A percentile compares a stretch with the other conserved stretches of the same genome.
Conservation (phyloP, 2,329 filamentous ascomycete genomes). For the Herpomyces periplanetae region DNA sequence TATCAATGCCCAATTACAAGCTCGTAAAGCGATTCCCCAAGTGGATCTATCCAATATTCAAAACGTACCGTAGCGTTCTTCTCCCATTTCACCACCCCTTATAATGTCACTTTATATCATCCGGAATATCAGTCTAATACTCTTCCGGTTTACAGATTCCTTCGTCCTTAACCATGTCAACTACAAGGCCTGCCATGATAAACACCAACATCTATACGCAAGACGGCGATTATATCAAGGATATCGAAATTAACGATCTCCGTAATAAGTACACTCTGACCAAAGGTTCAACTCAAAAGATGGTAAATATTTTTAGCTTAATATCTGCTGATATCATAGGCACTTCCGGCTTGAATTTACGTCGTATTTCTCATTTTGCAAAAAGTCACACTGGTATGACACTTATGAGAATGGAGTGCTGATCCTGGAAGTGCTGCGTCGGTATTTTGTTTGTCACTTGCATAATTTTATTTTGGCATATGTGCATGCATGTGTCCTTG, state of each 20-base stretch:
- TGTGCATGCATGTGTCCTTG: too few relatives aligned
- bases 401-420: too few relatives aligned
- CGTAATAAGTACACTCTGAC: constrained; percentile 88
- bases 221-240: constrained; percentile 90
- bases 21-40: constrained; percentile 60
- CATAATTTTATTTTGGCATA: too few relatives aligned
- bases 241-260: constrained; percentile 93
- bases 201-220: constrained; percentile 71
- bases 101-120: constrained; percentile 1
- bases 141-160: too few relatives aligned
- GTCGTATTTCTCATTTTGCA: too few relatives aligned
- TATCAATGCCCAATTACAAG: constrained; percentile 46
- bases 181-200: constrained; percentile 20
- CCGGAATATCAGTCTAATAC: constrained; percentile 10
- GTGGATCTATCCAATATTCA: constrained; percentile 51
- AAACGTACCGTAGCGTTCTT: constrained; percentile 9
- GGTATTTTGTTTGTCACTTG: too few relatives aligned
- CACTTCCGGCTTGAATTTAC: too few relatives aligned
- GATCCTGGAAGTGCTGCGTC: too few relatives aligned
- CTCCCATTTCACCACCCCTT: not conserved
- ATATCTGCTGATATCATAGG: too few relatives aligned
- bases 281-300: constrained; percentile 88
- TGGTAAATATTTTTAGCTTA: constrained; percentile 95
- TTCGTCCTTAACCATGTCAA: too few relatives aligned
- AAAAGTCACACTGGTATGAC: too few relatives aligned